These are phyloP conservation scores for Chaetomium fimeti DNA, from an alignment of 495 filamentous ascomycete species.

Conservation along the genomic window DNA sequence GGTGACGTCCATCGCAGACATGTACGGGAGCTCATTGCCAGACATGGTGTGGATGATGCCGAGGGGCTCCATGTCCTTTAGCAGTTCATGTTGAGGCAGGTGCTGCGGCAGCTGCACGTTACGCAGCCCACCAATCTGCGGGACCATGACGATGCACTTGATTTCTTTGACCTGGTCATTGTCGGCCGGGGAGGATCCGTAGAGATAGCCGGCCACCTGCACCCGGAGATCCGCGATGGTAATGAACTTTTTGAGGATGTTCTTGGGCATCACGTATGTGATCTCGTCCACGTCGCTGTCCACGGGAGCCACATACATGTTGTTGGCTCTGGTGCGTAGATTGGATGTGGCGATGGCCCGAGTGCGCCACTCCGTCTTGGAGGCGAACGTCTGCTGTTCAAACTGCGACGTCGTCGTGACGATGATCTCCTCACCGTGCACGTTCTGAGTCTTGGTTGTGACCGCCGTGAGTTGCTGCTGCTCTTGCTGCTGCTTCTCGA, in stretches of 20 bases:
- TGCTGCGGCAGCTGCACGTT: slow-evolving; percentile 91
- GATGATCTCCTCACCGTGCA: slow-evolving; percentile 96
- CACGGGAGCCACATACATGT: slow-evolving; percentile 96
- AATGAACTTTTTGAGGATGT: slow-evolving; percentile 97
- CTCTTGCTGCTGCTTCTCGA: slow-evolving; percentile 98
- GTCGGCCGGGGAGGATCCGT: slow-evolving; percentile 87
- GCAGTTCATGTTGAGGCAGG: slow-evolving; percentile 88
- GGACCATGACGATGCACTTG: slow-evolving; percentile 92
- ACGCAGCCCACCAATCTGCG: slow-evolving; percentile 90
- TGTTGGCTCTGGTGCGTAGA: slow-evolving; percentile 89
- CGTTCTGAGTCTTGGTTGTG: slow-evolving; percentile 97
- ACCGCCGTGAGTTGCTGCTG: slow-evolving; percentile 95
- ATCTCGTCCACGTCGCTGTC: slow-evolving; percentile 79
- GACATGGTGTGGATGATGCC: slow-evolving; percentile 95
- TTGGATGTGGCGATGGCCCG: slow-evolving; percentile 96
- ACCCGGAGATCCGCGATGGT: slow-evolving; percentile 95
- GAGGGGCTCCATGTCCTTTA: slow-evolving; percentile 83
- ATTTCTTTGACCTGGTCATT: slow-evolving; percentile 98
- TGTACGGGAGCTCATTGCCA: slow-evolving; percentile 91
- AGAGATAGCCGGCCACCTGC: slow-evolving; percentile 94
- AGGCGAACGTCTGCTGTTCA: slow-evolving; percentile 95
- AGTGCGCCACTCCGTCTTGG: slow-evolving; percentile 98
- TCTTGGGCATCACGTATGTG: slow-evolving; percentile 98
- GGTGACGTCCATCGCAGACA: slow-evolving; percentile 92
- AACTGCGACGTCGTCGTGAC: slow-evolving; percentile 97